Evolutionary conservation across 2,329 filamentous ascomycete species (phyloP), one percentile per base, ranked within the genome.

Genomic region (Fusarium sp.): DNA sequence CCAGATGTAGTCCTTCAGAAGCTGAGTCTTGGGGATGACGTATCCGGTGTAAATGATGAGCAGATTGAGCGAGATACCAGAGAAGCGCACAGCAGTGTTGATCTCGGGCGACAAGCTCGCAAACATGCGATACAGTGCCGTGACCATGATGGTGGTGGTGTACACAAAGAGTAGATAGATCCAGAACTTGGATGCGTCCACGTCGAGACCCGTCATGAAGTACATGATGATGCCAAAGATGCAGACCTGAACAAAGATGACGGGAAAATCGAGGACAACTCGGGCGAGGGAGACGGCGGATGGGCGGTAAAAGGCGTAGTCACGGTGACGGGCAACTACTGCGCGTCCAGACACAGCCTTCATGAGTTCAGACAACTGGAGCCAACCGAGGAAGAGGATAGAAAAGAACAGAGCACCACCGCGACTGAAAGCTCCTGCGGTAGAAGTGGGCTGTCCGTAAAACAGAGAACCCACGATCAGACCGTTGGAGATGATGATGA

Each of bases 381-480:
- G 86, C 92, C 92, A 84, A 12, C 84, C 82, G 29, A 87, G 80
- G 76, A 90, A 88, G 22, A 91, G 66, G 35, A 87, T 83, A 1
- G 85, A 83, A 74, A 88, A 87, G 79, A 88, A 88, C 49, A 85
- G 72, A 9, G 82, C 80, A 33, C 86, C 85, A 27, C 85, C 84
- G 10, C 85, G 83, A 14, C 82, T 75, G 80, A 92, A 95, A 80
- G 93, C 92, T 63, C 91, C 92, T 2, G 81, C 80, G 0, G 92
- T 93, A 53, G 87, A 85, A 1, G 83, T 72, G 1, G 87, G 82
- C 33, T 93, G 83, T 69, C 93, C 89, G 76, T 94, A 94, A 83
- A 96, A 96, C 20, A 96, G 85, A 3, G 92, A 94, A 2, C 93
- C 92, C 62, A 95, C 91, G 70, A 97, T 93, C 11, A 97, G 86